phyloP scores from a whole-genome alignment of 2,329 filamentous ascomycete genomes.

The Nothophaeocryptopus gaeumannii region DNA sequence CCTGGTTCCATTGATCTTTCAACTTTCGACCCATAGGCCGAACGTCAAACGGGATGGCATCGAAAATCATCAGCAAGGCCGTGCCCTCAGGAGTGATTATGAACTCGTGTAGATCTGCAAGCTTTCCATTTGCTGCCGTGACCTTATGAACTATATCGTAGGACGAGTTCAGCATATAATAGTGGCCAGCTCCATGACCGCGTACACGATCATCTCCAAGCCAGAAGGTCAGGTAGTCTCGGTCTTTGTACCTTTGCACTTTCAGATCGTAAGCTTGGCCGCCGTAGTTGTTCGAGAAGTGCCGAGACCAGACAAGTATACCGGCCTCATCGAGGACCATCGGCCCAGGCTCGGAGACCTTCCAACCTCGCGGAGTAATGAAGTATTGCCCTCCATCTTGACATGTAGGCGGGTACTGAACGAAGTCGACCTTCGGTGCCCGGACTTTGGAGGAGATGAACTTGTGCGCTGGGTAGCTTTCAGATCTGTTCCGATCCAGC shows the following conservation, averaged over 20 bases:
- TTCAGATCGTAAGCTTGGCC: conserved; percentile 31
- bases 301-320: conserved; percentile 25
- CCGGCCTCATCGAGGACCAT: conserved; percentile 29
- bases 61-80: conserved; percentile 43
- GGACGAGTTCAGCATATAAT: conserved; percentile 29
- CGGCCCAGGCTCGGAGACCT: conserved; percentile 22
- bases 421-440: conserved; percentile 18
- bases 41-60: conserved; percentile 21
- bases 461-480: conserved; percentile 14
- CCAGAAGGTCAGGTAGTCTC: conserved; percentile 37
- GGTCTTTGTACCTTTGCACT: conserved; percentile 34
- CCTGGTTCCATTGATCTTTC: conserved; percentile 32
- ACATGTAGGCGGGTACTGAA: conserved; percentile 14
- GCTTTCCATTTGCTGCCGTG: conserved; percentile 35
- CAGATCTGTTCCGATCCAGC: not conserved
- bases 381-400: conserved; percentile 22
- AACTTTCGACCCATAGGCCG: conserved; percentile 23
- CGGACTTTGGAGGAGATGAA: conserved; percentile 17
- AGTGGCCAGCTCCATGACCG: conserved; percentile 30
- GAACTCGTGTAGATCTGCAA: conserved; percentile 45
- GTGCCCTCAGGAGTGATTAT: conserved; percentile 40
- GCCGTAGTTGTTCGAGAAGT: conserved; percentile 23
- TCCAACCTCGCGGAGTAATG: conserved; percentile 26
- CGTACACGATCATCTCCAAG: conserved; percentile 32
- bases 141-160: conserved; percentile 38